phyloP scores from a whole-genome alignment of 768 basidiomycete species.

The Phaffia australis region DNA sequence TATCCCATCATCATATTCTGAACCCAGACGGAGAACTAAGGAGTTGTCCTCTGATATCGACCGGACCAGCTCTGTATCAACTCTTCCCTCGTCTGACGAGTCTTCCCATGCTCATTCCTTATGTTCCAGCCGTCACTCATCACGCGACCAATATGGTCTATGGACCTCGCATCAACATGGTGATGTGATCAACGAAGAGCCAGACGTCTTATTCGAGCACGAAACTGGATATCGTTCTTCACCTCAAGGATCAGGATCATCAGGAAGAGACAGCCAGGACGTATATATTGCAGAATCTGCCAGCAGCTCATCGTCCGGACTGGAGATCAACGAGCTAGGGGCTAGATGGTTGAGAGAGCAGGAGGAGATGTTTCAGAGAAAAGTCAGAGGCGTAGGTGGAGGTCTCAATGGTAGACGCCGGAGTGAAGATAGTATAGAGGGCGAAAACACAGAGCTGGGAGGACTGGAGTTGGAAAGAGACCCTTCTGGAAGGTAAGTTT shows the following conservation, averaged over 20 bases:
- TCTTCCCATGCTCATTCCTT: neutral
- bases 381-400: conserved; percentile 1
- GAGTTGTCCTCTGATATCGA: neutral
- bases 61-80: neutral
- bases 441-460: neutral
- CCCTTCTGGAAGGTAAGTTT: conserved; percentile 9
- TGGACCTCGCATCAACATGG: too few relatives aligned
- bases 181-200: too few relatives aligned
- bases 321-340: conserved; percentile 51
- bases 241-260: conserved; percentile 7
- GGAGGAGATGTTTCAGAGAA: conserved; percentile 12
- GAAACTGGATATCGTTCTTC: neutral
- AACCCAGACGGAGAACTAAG: neutral
- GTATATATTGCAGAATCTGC: too few relatives aligned
- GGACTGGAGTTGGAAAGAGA: conserved; percentile 19
- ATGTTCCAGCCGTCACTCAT: neutral
- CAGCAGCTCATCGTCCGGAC: neutral
- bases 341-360: conserved; percentile 76
- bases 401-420: neutral
- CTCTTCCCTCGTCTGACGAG: neutral
- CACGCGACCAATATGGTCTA: neutral
- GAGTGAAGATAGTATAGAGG: neutral
- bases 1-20: neutral
- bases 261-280: neutral
- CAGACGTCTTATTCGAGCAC: too few relatives aligned